A percentile compares a stretch with the other conserved stretches of the same genome.
Evolutionary conservation across 345 rosid genomes (phyloP).

Genomic region (Arabidopsis arenosa): DNA sequence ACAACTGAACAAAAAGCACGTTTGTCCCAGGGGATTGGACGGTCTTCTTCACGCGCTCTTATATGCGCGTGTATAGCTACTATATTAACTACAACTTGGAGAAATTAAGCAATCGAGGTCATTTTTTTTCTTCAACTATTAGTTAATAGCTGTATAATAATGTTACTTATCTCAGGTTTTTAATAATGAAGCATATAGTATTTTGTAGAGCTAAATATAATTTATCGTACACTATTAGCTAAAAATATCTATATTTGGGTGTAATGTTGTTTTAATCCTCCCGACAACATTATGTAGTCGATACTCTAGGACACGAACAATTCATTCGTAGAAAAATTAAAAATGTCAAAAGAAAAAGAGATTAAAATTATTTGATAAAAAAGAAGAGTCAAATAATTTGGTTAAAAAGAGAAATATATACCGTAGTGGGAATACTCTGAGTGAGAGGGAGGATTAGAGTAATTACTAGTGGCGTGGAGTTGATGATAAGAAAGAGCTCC

Average conservation of each 20-base stretch:
- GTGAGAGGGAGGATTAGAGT: constrained; percentile 38
- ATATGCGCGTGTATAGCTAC: constrained; percentile 1
- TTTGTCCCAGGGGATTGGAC: constrained; percentile 44
- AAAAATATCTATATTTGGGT: neutral
- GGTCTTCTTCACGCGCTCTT: constrained; percentile 39
- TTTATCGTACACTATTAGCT: neutral
- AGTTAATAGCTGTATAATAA: constrained; percentile 33
- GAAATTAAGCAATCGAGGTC: constrained; percentile 27
- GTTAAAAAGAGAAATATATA: neutral
- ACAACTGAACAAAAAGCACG: constrained; percentile 40
- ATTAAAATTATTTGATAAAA: neutral
- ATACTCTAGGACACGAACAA: neutral
- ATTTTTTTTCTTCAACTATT: neutral
- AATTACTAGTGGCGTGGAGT: constrained; percentile 12
- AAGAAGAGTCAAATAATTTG: no score
- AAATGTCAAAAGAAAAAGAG: neutral
- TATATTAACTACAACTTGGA: constrained; percentile 22
- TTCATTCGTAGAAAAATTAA: no score
- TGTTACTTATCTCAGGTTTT: constrained; percentile 27
- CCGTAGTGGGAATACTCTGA: constrained; percentile 43
- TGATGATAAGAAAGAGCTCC: constrained; percentile 33
- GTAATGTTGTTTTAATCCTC: constrained; percentile 28
- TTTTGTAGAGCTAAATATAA: neutral
- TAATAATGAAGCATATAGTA: neutral
- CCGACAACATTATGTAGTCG: constrained; percentile 22